Conservation (phyloP, 2,329 filamentous ascomycete species). For the Talaromyces sp. region DNA sequence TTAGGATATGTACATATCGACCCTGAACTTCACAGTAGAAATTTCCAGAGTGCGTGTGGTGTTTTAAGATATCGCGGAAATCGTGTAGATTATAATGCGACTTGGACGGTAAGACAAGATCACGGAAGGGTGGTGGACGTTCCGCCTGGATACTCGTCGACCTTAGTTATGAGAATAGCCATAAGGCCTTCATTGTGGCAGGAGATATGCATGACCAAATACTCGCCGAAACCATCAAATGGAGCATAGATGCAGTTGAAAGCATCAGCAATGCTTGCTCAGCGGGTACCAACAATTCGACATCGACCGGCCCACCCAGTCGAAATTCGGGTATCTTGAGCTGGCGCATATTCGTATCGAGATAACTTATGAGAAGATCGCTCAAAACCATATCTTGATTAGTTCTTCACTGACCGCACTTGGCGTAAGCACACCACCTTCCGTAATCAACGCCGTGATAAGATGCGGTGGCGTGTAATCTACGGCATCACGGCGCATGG, state of each 20-base stretch:
- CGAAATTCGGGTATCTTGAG: not conserved
- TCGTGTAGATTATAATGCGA: not conserved
- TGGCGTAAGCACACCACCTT: constrained; percentile 60
- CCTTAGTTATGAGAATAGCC: not conserved
- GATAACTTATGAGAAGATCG: not conserved
- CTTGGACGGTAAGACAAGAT: not conserved
- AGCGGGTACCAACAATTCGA: not conserved
- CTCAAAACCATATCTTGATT: constrained; percentile 59
- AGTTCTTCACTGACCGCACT: constrained; percentile 65
- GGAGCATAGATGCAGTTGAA: not conserved
- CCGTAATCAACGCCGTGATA: constrained; percentile 63
- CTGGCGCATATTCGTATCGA: not conserved
- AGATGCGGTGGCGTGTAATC: constrained; percentile 57
- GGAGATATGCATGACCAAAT: not conserved
- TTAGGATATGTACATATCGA: not conserved
- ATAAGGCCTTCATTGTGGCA: not conserved
- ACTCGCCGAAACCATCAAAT: not conserved
- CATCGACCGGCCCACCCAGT: not conserved
- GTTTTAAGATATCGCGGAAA: not conserved
- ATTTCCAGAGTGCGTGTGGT: not conserved
- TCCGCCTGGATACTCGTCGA: not conserved
- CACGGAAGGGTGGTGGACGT: not conserved
- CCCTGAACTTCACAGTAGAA: not conserved
- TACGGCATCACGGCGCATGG: constrained; percentile 35
- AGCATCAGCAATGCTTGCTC: not conserved